These are phyloP conservation scores for Trypethelium eluteriae DNA, from an alignment of 495 filamentous ascomycete species.

Conservation along the genomic window DNA sequence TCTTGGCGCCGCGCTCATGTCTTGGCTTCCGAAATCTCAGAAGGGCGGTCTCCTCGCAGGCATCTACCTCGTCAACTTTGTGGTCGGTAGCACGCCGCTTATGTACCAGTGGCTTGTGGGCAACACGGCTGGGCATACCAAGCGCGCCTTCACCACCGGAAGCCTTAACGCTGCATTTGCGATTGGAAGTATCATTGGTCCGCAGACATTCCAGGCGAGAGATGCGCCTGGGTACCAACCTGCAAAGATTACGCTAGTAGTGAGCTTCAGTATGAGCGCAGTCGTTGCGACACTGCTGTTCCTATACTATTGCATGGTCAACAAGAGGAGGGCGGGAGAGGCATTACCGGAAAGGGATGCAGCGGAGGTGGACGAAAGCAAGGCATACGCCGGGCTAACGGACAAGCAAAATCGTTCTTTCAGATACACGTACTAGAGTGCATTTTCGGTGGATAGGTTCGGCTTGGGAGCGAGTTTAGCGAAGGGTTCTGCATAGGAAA, in stretches of 20 bases:
- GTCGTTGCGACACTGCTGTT: not conserved
- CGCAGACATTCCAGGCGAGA: slow-evolving; percentile 15
- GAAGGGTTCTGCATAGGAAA: too few species aligned
- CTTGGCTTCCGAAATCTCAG: not conserved
- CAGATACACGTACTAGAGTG: too few species aligned
- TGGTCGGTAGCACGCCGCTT: not conserved
- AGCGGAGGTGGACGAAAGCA: slow-evolving; percentile 5
- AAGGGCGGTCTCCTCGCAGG: not conserved
- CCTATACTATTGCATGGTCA: slow-evolving; percentile 13
- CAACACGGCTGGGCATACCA: not conserved
- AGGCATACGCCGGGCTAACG: slow-evolving; percentile 18
- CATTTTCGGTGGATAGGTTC: too few species aligned
- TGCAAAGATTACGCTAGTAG: slow-evolving; percentile 28
- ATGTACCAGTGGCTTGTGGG: not conserved
- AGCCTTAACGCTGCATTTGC: not conserved
- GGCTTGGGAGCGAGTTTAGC: too few species aligned
- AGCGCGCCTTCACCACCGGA: not conserved
- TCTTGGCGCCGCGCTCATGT: not conserved
- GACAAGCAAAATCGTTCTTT: slow-evolving; percentile 22
- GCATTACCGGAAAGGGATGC: not conserved
- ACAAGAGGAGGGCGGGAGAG: slow-evolving; percentile 15
- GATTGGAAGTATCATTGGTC: slow-evolving; percentile 23
- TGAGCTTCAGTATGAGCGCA: not conserved
- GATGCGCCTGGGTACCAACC: slow-evolving; percentile 21
- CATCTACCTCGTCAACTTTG: not conserved